phyloP scores from a whole-genome alignment of 768 basidiomycete genomes.

The Ramaria rubella region DNA sequence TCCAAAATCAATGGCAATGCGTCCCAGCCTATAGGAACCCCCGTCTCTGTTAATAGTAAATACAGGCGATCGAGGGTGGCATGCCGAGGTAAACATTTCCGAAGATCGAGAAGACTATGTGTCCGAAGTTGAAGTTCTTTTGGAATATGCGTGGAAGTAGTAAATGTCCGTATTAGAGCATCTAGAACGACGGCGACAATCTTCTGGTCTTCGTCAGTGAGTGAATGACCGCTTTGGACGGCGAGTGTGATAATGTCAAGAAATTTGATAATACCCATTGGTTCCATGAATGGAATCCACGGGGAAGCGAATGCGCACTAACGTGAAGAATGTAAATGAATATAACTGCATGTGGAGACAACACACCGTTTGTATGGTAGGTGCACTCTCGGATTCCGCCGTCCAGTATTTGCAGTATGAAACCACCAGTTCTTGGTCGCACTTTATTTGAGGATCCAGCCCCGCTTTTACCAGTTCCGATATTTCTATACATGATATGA shows the following conservation, averaged over 20 bases:
- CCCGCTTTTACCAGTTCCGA: conserved; percentile 31
- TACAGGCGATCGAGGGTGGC: conserved; percentile 41
- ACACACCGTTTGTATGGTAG: conserved; percentile 15
- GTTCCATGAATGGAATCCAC: conserved; percentile 54
- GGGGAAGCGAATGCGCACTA: conserved; percentile 15
- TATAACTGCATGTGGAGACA: neutral
- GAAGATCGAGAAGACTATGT: neutral
- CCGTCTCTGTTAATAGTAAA: conserved; percentile 33
- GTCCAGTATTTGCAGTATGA: conserved; percentile 41
- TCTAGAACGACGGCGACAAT: neutral
- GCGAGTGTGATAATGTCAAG: conserved; percentile 33
- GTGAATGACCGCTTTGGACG: neutral
- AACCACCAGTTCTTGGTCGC: conserved; percentile 36
- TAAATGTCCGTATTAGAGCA: neutral
- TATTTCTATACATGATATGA: conserved; percentile 31
- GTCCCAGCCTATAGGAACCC: conserved; percentile 25
- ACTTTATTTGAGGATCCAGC: conserved; percentile 30
- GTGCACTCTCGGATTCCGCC: neutral
- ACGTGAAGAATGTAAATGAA: conserved; percentile 12
- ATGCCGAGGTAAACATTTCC: neutral
- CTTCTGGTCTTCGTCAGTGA: neutral
- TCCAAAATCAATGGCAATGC: conserved; percentile 15
- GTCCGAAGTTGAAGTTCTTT: neutral
- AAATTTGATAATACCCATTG: conserved; percentile 35
- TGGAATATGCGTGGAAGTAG: neutral